Evolutionary conservation across 2,329 filamentous ascomycete genomes (phyloP).

Genomic region (Fusarium bactridioides): DNA sequence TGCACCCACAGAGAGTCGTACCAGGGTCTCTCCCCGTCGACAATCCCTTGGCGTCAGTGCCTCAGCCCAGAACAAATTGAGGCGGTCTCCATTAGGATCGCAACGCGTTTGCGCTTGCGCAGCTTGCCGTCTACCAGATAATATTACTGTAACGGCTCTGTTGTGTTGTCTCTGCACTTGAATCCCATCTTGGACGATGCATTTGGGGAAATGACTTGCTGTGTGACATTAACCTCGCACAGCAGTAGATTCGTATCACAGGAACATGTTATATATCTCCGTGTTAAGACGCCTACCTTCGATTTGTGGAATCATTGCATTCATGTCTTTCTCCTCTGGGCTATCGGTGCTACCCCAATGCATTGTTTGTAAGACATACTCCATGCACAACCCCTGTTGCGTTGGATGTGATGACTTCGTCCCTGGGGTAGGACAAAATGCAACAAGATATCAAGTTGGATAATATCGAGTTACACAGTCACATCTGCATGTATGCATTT

Average conservation of each 20-base stretch:
- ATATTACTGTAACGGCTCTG: background rate
- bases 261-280: constrained; percentile 27
- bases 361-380: constrained; percentile 14
- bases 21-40: constrained; percentile 10
- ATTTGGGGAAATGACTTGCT: constrained; percentile 6
- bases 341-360: constrained; percentile 19
- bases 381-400: constrained; percentile 21
- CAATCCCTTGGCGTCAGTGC: constrained; percentile 22
- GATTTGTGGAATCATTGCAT: background rate
- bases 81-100: constrained; percentile 19
- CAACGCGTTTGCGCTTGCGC: constrained; percentile 36
- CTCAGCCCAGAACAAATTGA: constrained; percentile 23
- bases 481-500: constrained; percentile 31
- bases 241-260: constrained; percentile 14
- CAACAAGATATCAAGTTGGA: background rate
- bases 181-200: constrained; percentile 20
- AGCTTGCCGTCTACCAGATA: constrained; percentile 20
- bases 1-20: constrained; percentile 32
- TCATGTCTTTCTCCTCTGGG: constrained; percentile 11
- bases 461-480: constrained; percentile 15
- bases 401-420: background rate
- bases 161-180: constrained; percentile 8
- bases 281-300: constrained; percentile 16
- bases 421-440: background rate
- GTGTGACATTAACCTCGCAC: constrained; percentile 23